A percentile compares a stretch with the other conserved stretches of the same genome.
Conservation (phyloP, 345 rosid genomes). For the Crucihimalaya himalaica region DNA sequence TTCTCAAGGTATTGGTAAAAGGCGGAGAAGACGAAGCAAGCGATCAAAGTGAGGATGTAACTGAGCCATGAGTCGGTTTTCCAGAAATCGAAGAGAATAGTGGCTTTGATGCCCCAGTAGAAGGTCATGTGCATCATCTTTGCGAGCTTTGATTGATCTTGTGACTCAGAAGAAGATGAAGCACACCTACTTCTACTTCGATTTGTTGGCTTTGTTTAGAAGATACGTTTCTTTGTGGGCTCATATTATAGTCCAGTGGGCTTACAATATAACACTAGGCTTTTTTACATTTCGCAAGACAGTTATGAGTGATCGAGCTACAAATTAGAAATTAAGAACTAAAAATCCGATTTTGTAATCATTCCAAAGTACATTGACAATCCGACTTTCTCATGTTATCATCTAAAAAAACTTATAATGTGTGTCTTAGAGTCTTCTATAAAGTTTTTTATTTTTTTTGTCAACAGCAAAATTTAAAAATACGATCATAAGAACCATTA, state of each 20-base stretch:
- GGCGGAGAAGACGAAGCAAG: constrained; percentile 62
- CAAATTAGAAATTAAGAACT: no score
- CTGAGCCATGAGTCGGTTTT: constrained; percentile 59
- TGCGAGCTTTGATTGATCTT: constrained; percentile 3
- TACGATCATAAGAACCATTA: no score
- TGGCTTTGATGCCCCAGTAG: constrained; percentile 75
- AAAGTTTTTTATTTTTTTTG: no score
- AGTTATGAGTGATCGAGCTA: no score
- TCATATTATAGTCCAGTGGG: not conserved
- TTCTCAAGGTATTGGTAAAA: constrained; percentile 73
- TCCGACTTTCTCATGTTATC: no score
- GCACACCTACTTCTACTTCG: no score
- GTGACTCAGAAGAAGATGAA: not conserved
- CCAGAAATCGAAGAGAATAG: constrained; percentile 72
- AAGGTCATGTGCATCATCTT: constrained; percentile 98
- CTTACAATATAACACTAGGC: not conserved
- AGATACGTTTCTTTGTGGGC: constrained; percentile 21
- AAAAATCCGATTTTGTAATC: no score
- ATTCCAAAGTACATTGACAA: no score
- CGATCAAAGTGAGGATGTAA: constrained; percentile 66
- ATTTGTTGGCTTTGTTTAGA: constrained; percentile 22
- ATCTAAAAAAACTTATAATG: no score
- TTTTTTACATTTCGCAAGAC: not conserved
- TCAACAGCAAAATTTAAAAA: no score
- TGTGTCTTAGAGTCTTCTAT: no score